Evolutionary conservation across 768 basidiomycete genomes (phyloP).

Genomic region (Mycena pura): DNA sequence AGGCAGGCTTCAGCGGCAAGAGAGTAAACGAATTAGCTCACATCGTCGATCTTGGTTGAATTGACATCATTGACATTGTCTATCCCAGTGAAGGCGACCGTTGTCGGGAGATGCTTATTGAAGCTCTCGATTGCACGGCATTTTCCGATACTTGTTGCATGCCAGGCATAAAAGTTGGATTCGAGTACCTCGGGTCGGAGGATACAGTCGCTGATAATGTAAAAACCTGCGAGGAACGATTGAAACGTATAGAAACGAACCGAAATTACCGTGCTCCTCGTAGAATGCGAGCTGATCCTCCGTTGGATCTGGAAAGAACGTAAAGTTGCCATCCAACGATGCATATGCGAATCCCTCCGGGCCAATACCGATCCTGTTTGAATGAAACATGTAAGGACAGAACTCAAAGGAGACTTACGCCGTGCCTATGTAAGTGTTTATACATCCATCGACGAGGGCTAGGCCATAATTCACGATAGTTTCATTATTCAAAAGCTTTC

Average conservation of each 20-base stretch:
- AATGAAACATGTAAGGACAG: not conserved
- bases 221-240: too few species aligned
- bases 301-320: constrained; percentile 49
- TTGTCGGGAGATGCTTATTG: constrained; percentile 53
- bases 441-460: constrained; percentile 42
- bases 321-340: constrained; percentile 68
- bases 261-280: constrained; percentile 60
- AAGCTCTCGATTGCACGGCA: constrained; percentile 66
- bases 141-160: constrained; percentile 75
- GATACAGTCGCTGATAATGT: constrained; percentile 61
- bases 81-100: constrained; percentile 63
- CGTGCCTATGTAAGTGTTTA: constrained; percentile 66
- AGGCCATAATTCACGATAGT: constrained; percentile 52
- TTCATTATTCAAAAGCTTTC: constrained; percentile 54
- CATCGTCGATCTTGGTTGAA: constrained; percentile 61
- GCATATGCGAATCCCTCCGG: constrained; percentile 72
- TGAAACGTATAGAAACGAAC: too few species aligned
- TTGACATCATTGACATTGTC: constrained; percentile 57
- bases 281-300: constrained; percentile 57
- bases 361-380: constrained; percentile 72
- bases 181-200: constrained; percentile 78
- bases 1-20: too few species aligned
- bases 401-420: constrained; percentile 52
- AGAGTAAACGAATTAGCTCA: constrained; percentile 64
- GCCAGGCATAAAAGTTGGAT: constrained; percentile 83